Evolutionary conservation across 768 basidiomycete species (phyloP), one percentile per base, ranked within the genome.

Genomic region (Podaxis sp.): DNA sequence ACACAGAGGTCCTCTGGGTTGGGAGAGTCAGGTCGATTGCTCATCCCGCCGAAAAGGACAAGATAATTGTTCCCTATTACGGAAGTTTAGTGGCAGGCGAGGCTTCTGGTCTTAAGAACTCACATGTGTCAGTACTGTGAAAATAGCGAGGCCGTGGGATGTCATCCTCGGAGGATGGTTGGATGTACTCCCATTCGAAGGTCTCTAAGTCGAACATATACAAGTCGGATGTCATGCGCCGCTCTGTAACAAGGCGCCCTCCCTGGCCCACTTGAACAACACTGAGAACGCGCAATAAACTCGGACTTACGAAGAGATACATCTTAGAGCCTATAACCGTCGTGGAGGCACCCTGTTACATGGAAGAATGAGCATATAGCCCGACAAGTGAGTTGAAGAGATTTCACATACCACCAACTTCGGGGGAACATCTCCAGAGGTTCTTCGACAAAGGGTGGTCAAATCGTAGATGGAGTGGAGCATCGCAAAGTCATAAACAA

Each of bases 11-110:
- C 90, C 61, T 93, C 91, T 4, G 88, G 82, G 68, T 83, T 87
- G 48, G 82, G 77, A 1, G 88, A 83, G 65, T 90, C 85, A 11
- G 87, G 83, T 69, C 87, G 80, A 74, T 91, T 88, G 71, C 92
- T 88, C 95, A 98, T 97, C 11, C 96, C 96, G 19, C 96, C 96
- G 71, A 98, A 98, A 55, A 98, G 81, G 65, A 99, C 87, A 58
- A 99, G 80, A 68, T 93, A 88, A 73, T 92, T 89, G 71, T 92
- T 89, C 95, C 95, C 92, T 90, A 60, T n/a, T 11, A 51, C 38
- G 5, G 58, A 56, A 53, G 9, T 53, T 48, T 65, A 63, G 62
- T 63, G 13, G 57, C 8, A 56, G 30, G 57, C 39, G 11, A 59
- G 36, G 36, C 48, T 19, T 63, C 42, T 40, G 2, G 38, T 39